Evolutionary conservation across 2,329 filamentous ascomycete genomes (phyloP), one percentile per base, ranked within the genome.

Genomic region (Bipolaris sorokiniana): DNA sequence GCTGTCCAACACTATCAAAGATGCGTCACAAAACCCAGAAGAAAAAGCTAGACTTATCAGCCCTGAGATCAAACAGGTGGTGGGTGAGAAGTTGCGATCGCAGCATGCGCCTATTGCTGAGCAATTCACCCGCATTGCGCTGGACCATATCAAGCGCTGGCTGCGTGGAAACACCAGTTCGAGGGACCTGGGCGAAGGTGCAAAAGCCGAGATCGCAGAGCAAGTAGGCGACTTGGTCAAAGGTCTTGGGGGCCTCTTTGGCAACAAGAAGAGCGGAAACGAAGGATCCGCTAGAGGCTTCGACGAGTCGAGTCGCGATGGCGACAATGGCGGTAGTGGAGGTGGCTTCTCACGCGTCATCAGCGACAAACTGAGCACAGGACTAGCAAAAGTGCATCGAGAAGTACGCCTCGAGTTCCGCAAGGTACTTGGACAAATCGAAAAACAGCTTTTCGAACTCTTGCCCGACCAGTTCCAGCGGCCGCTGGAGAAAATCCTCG

Each of bases 111-210:
- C 64, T 7, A 69, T 72, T 41, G 68, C 69, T 9, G 69, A 71
- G 34, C 69, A 72, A 9, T 72, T 72, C 47, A 72, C 69, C 5
- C 63, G 59, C 1, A 69, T 72, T 20, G 69, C 69, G 0, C 51
- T 72, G 7, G 69, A 71, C 7, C 69, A 72, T 46, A 69, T 72
- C 58, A 72, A 72, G 54, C 68, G 69, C 46, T 72, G 69, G 69
- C 58, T 72, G 9, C 67, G 69, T 47, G 69, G 69, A 3, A 72
- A 72, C 47, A 72, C 68, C 6, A 72, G 67, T 38, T 63, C 68
- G 1, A 67, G 69, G 3, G 69, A 72, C 47, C 48, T 72, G 22
- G 68, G 69, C 10, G 69, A 72, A 28, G 69, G 69, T 28, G 67
- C 68, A 2, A 72, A 68, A 47, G 69, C 63, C 18, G 69, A 72